Conservation (phyloP, 2,329 filamentous ascomycete genomes). For the Xylaria arbuscula region DNA sequence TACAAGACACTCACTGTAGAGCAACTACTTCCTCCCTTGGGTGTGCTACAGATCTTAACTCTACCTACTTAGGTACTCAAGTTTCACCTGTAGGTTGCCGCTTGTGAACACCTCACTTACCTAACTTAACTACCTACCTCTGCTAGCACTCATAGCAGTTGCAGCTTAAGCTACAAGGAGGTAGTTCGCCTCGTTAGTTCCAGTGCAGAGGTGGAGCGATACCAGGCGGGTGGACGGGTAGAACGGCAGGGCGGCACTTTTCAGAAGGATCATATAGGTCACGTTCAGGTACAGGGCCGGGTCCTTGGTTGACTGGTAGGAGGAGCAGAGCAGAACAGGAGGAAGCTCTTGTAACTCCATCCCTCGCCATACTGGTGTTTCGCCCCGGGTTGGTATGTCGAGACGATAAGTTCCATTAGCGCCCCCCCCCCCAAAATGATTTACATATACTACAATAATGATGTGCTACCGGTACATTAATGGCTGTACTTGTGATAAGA, state of each 20-base stretch:
- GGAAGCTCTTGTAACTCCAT: not conserved
- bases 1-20: too few relatives aligned
- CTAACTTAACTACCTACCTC: not conserved
- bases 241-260: conserved; percentile 9
- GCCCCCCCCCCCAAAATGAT: not conserved
- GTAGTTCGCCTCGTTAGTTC: not conserved
- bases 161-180: not conserved
- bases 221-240: not conserved
- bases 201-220: not conserved
- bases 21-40: too few relatives aligned
- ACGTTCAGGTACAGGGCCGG: too few relatives aligned
- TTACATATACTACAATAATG: too few relatives aligned
- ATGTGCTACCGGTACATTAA: too few relatives aligned
- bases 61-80: not conserved
- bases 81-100: not conserved
- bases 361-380: conserved; percentile 19
- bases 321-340: too few relatives aligned
- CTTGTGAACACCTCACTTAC: not conserved
- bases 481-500: not conserved
- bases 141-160: not conserved
- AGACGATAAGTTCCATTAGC: conserved; percentile 19
- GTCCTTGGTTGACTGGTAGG: not conserved
- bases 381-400: conserved; percentile 23
- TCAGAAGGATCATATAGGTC: not conserved
- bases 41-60: too few relatives aligned